Conservation (phyloP, 495 filamentous ascomycete genomes). For the Margaritispora aquatica region DNA sequence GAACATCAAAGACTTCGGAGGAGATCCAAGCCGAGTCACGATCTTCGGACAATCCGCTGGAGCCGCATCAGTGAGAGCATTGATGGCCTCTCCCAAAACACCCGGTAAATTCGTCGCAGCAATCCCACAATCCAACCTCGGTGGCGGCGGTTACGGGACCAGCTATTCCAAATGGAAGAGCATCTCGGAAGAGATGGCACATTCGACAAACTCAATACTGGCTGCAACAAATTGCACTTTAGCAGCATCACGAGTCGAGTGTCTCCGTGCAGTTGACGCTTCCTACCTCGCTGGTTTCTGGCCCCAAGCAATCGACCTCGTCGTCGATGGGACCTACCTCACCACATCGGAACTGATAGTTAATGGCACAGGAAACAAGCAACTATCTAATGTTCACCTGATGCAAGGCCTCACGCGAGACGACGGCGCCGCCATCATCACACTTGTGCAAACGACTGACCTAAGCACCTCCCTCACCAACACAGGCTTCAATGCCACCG, state of each 20-base stretch:
- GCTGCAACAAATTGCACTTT: slow-evolving; percentile 31
- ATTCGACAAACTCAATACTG: slow-evolving; percentile 30
- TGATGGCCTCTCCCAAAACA: slow-evolving; percentile 46
- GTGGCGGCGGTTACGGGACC: slow-evolving; percentile 40
- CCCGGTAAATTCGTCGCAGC: slow-evolving; percentile 42
- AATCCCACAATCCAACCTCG: slow-evolving; percentile 43
- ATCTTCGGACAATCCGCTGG: slow-evolving; percentile 49
- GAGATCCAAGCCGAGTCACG: slow-evolving; percentile 33
- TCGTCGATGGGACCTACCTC: slow-evolving; percentile 39
- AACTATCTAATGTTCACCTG: slow-evolving; percentile 31
- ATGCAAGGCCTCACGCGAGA: slow-evolving; percentile 37
- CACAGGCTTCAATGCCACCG: slow-evolving; percentile 28
- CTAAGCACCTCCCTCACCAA: slow-evolving; percentile 25
- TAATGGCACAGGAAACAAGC: slow-evolving; percentile 25
- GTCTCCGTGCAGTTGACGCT: slow-evolving; percentile 29
- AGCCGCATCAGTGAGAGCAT: slow-evolving; percentile 47
- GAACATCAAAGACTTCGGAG: slow-evolving; percentile 40
- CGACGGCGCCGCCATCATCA: slow-evolving; percentile 36
- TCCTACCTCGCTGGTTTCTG: slow-evolving; percentile 21
- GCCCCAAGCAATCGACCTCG: slow-evolving; percentile 28
- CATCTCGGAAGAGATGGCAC: slow-evolving; percentile 31
- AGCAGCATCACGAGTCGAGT: slow-evolving; percentile 27
- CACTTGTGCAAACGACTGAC: slow-evolving; percentile 28
- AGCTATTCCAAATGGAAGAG: slow-evolving; percentile 43
- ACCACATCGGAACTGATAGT: slow-evolving; percentile 33